A percentile compares a stretch with the other conserved stretches of the same genome.
Evolutionary conservation across 805 yeast species (phyloP).

Genomic region (Candida chilensis): DNA sequence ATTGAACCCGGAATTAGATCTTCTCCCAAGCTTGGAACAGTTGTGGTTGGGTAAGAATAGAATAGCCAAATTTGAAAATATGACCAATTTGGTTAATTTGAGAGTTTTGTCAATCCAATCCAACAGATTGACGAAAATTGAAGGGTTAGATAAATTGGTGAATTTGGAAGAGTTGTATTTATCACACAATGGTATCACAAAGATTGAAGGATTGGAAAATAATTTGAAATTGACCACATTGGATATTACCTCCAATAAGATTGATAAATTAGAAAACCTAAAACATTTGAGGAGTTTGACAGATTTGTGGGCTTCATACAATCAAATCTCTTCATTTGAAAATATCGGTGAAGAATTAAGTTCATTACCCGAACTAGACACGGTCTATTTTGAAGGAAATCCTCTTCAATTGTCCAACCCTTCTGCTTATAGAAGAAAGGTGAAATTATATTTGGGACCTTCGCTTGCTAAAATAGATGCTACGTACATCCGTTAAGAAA

Average conservation of each 20-base stretch:
- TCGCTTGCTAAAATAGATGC: slow-evolving; percentile 85
- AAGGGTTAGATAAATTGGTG: slow-evolving; percentile 66
- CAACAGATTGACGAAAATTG: slow-evolving; percentile 68
- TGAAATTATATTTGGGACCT: slow-evolving; percentile 64
- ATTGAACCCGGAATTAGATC: slow-evolving; percentile 47
- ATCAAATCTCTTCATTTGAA: slow-evolving; percentile 57
- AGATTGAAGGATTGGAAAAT: slow-evolving; percentile 71
- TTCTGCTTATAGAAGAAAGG: slow-evolving; percentile 80
- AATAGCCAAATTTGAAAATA: slow-evolving; percentile 55
- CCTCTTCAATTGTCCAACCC: slow-evolving; percentile 70
- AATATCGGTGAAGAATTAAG: slow-evolving; percentile 62
- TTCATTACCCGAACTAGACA: slow-evolving; percentile 56
- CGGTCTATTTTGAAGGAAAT: slow-evolving; percentile 91
- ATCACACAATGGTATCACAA: slow-evolving; percentile 72
- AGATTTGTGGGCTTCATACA: slow-evolving; percentile 90
- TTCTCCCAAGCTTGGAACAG: slow-evolving; percentile 51
- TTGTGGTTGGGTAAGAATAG: slow-evolving; percentile 91
- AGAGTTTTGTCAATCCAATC: slow-evolving; percentile 82
- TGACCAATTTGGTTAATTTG: slow-evolving; percentile 50
- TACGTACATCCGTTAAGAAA: slow-evolving; percentile 38
- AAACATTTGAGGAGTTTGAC: slow-evolving; percentile 63
- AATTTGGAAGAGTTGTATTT: slow-evolving; percentile 81
- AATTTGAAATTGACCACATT: slow-evolving; percentile 58
- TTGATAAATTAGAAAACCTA: slow-evolving; percentile 54
- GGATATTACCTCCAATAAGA: slow-evolving; percentile 74